Evolutionary conservation across 2,329 filamentous ascomycete species (phyloP), one percentile per base, ranked within the genome.

Genomic region (Fusarium multiceps): DNA sequence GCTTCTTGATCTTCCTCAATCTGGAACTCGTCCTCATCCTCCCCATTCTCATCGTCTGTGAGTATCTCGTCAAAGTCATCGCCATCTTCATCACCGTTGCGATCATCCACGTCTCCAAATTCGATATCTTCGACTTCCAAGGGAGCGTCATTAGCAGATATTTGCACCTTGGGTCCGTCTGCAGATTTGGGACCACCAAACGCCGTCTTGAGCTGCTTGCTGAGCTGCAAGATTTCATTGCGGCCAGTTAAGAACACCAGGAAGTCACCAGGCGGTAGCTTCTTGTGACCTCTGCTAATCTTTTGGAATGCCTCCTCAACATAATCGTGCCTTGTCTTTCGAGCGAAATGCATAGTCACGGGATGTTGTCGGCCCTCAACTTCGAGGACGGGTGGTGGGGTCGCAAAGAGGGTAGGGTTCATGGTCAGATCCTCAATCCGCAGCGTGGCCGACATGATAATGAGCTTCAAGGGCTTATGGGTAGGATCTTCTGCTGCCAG

Each of bases 381-480:
- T 77, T 97, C 89, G 2, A 99, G 85, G 2, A 98, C 87, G 0
- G 94, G 95, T 0, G 96, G 96, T 4, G 92, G 87, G 0, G 83
- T 85, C 6, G 90, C 84, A 79, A 99, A 99, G 0, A 99, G 84
- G 18, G 87, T 90, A 11, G 88, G 82, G 75, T 99, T 98, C 76
- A 93, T 88, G 0, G 93, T 93, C 73, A 99, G 92, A 76, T 98
- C 95, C 14, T 93, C 92, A 47, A 98, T 93, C 63, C 94, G 87
- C 34, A 99, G 84, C 4, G 96, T 99, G 45, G 96, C 96, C 63
- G 95, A 98, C 97, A 99, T 99, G 81, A 99, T 97, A 63, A 99
- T 89, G 11, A 99, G 86, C 80, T 98, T 99, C 55, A 99, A 81
- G 0, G 94, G 94, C 69, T 90, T 91, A 28, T 92, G 82, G 2